These are phyloP conservation scores for Tillandsia fasciculata DNA, from an alignment of 176 grass and related monocot species.

Conservation along the genomic window DNA sequence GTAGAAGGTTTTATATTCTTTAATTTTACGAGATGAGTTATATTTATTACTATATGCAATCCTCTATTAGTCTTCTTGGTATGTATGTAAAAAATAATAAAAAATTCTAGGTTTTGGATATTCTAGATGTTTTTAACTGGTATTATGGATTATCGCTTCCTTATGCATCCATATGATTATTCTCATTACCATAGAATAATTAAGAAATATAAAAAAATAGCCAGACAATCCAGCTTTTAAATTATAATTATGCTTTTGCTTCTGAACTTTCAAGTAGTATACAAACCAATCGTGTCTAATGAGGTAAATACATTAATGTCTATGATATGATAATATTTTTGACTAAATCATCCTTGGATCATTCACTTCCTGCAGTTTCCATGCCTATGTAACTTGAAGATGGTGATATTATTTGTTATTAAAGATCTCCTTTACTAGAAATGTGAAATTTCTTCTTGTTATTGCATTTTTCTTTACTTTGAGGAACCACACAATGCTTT, in stretches of 20 bases:
- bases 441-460: neutral
- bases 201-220: no score
- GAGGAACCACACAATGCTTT: no score
- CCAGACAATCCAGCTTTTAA: no score
- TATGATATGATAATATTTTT: no score
- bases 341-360: neutral
- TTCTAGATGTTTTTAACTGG: neutral
- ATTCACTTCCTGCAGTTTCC: neutral
- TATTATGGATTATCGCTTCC: neutral
- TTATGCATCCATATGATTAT: neutral
- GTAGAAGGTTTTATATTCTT: no score
- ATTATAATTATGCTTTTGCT: no score
- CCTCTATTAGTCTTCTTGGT: neutral
- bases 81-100: neutral
- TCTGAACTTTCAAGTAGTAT: no score
- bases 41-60: neutral
- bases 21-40: no score
- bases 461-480: no score
- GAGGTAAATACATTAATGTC: no score
- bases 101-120: neutral
- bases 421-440: slow-evolving; percentile 40
- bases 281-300: no score
- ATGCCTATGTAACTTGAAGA: slow-evolving; percentile 67
- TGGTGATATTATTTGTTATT: slow-evolving; percentile 76
- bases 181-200: no score